A percentile compares a stretch with the other conserved stretches of the same genome.
Conservation (phyloP, 164 flowering plant species). For the Amborella trichopoda region DNA sequence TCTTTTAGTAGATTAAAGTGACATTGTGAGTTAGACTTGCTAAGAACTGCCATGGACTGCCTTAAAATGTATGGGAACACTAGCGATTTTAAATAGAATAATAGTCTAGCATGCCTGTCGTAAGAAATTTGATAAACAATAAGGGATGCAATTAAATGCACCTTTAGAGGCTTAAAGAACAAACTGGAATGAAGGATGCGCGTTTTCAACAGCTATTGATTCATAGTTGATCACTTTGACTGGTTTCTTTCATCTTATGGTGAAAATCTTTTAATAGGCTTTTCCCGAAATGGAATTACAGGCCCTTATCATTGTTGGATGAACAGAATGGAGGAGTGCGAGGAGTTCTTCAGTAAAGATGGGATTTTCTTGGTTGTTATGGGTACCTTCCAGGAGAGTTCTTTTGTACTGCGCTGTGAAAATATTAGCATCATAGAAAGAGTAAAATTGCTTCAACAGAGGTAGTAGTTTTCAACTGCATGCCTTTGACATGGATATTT, state of each 20-base stretch:
- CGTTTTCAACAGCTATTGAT: not conserved
- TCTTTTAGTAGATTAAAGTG: too few relatives aligned
- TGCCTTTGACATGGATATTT: conserved; percentile 2
- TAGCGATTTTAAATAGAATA: too few relatives aligned
- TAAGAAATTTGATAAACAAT: too few relatives aligned
- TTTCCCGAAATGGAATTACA: conserved; percentile 14
- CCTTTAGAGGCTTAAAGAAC: not conserved
- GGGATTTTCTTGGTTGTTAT: conserved; percentile 41
- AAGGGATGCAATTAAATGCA: not conserved
- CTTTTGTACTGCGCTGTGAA: conserved; percentile 10
- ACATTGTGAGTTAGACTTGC: too few relatives aligned
- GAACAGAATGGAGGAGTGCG: conserved; percentile 27
- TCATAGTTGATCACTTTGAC: not conserved
- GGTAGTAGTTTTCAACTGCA: conserved; percentile 25
- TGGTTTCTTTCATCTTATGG: too few relatives aligned
- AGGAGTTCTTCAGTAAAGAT: conserved; percentile 18
- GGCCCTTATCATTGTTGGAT: conserved; percentile 73
- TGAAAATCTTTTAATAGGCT: too few relatives aligned
- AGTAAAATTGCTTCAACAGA: conserved; percentile 63
- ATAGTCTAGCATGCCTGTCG: too few relatives aligned
- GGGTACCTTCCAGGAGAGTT: conserved; percentile 21
- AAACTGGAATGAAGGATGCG: not conserved
- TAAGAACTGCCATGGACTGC: too few relatives aligned
- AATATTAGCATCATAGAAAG: conserved; percentile 29
- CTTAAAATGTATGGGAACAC: too few relatives aligned